Evolutionary conservation across 129 eudicot genomes (phyloP), one percentile per base, ranked within the genome.

Genomic region (Solidago caesia): DNA sequence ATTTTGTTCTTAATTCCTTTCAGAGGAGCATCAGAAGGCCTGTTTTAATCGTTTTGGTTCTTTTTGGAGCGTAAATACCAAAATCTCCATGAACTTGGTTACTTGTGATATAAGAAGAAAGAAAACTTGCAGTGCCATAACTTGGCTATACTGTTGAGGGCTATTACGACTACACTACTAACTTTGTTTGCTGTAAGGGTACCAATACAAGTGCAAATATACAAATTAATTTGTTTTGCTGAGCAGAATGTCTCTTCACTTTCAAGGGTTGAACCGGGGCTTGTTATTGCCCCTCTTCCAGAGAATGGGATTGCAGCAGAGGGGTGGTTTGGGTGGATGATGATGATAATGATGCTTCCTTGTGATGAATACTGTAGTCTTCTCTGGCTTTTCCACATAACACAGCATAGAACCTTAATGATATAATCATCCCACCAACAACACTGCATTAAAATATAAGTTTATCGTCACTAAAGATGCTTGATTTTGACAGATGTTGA

Each of bases 321-420:
- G 80, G 77, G 47, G 62, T 73, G 45, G 83, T 79, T 64, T 60
- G 56, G 7, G 77, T 73, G 44, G 62, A 16, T 25, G 79, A 78
- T 44, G 75, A 49, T 76, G 72, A 56, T 16, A n/a, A n/a, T n/a
- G n/a, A n/a, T n/a, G 72, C 64, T 70, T 64, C 73, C 73, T 48
- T 63, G 69, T 29, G 58, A 41, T 44, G 44, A 63, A 47, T 71
- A 75, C 26, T 9, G 2, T 56, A 68, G 27, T 72, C 80, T 68
- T 86, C 85, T 80, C 78, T 86, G 14, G 83, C 80, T 63, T 83
- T 84, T 70, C 96, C 96, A 89, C 91, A 86, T 53, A 86, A 82
- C 13, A 86, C 96, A 41, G 77, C 78, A 72, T 89, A 89, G 71
- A 89, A 89, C 14, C 96, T 91, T 25, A 73, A 29, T 1, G 86